Conservation (phyloP, 2,329 filamentous ascomycete species). For the Sporothrix brunneoviolacea region DNA sequence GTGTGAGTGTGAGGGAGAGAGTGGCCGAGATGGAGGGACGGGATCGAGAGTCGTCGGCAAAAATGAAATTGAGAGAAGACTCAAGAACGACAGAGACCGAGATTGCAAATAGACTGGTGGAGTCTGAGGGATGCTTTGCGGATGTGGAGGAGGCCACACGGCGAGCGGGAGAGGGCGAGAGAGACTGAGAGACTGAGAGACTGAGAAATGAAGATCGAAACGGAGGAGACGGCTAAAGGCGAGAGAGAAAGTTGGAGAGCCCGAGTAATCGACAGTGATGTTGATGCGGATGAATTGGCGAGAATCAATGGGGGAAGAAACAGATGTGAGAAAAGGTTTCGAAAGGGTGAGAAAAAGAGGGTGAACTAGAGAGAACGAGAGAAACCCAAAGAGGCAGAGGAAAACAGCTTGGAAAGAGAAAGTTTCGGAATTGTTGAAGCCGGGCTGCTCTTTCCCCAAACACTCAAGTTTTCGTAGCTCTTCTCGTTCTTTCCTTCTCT, state of each 20-base stretch:
- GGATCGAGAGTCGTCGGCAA: conserved; percentile 5
- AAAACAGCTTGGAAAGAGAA: neutral
- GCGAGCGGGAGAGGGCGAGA: conserved; percentile 10
- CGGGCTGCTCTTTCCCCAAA: conserved; percentile 9
- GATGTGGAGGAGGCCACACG: conserved; percentile 2
- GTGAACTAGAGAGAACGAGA: neutral
- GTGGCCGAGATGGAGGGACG: conserved; percentile 1
- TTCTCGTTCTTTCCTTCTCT: neutral
- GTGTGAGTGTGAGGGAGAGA: neutral
- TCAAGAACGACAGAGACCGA: neutral
- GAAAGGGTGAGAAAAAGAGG: conserved; percentile 7
- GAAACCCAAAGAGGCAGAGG: neutral
- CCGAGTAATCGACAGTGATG: neutral
- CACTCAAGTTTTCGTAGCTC: neutral
- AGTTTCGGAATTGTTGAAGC: conserved; percentile 11
- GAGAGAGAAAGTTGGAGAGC: conserved; percentile 7
- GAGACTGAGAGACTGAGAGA: conserved; percentile 11
- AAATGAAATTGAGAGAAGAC: neutral
- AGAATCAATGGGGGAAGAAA: conserved; percentile 17
- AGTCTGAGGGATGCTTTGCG: conserved; percentile 6
- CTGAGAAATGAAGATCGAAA: conserved; percentile 19
- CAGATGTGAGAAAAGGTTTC: conserved; percentile 16
- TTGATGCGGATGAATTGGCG: conserved; percentile 25
- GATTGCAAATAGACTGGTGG: conserved; percentile 3
- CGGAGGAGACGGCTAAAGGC: conserved; percentile 23